Evolutionary conservation across 1,139 yeast genomes (phyloP).

Genomic region (Nadsonia starkeyi-henricii): DNA sequence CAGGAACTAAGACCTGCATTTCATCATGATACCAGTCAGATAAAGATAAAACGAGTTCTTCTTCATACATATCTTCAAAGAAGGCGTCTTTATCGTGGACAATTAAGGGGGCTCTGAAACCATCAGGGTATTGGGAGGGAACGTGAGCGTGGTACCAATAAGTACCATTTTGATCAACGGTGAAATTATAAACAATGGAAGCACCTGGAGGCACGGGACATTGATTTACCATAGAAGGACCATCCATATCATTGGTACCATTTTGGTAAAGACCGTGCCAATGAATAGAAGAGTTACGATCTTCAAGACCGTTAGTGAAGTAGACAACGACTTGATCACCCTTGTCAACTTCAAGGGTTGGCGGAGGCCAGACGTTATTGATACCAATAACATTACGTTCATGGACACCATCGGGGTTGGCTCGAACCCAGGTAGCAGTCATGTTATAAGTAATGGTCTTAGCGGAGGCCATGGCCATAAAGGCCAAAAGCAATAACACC

Average conservation of each 20-base stretch:
- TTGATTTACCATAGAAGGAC: constrained; percentile 75
- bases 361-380: constrained; percentile 79
- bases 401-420: constrained; percentile 62
- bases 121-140: constrained; percentile 78
- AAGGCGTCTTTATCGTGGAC: constrained; percentile 44
- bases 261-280: constrained; percentile 87
- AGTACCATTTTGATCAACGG: constrained; percentile 76
- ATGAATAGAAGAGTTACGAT: constrained; percentile 61
- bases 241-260: constrained; percentile 65
- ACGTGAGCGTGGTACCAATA: constrained; percentile 95
- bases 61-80: constrained; percentile 47
- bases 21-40: constrained; percentile 78
- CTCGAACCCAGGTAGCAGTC: constrained; percentile 56
- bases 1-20: constrained; percentile 34
- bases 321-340: constrained; percentile 67
- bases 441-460: constrained; percentile 35
- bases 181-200: constrained; percentile 60
- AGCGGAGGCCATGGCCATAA: background rate
- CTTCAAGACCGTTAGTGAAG: constrained; percentile 51
- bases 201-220: constrained; percentile 74
- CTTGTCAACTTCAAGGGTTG: constrained; percentile 51
- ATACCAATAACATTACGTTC: constrained; percentile 63
- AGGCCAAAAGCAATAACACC: background rate
- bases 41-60: constrained; percentile 53
- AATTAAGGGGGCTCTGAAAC: constrained; percentile 70